Base-by-base conservation (phyloP, 2,329 filamentous ascomycete species). In the Hymenoscyphus scutula region DNA sequence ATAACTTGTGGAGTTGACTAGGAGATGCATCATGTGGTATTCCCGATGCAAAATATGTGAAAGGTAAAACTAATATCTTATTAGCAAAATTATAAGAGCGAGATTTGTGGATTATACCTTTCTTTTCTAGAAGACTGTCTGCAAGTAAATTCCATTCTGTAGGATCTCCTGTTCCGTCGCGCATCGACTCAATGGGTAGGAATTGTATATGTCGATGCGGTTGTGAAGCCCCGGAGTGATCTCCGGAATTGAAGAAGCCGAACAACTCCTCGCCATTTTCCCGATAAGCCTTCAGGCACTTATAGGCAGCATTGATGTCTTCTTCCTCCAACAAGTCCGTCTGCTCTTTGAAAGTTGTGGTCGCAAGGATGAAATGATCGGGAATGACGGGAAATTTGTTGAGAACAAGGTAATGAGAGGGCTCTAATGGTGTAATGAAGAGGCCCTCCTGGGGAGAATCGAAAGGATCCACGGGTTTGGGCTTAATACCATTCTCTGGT, bases 301-400 rank as follows among this genome's bases (percentile, higher is more conserved):
- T 81, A 62, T 85, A 83, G 1, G 87, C 82, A 0, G 83, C 84
- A 15, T 78, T 82, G 30, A 91, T 75, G 68, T 91, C 89, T 29
- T 76, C 77, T 13, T 77, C 73, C 58, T 87, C 86, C 1, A 92
- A 79, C 5, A 87, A 71, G 67, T 88, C 78, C 1, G 84, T 86
- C 77, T 92, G 89, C n/a, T 78, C 77, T 71, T 85, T 83, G 72
- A 87, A 86, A 1, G 77, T 74, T n/a, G 77, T 82, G 0, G 89
- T 92, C 0, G 85, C 83, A 56, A 92, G 80, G 68, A 92, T 90
- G 72, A 89, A 90, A 76, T 92, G 89, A 69, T 87, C 81, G 0
- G 84, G 82, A 37, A 90, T 87, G 56, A 92, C 76, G 56, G 89
- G 88, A 69, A 89, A 92, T 74, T 91, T 92, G 79, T 92, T 92